Conservation (phyloP, 129 eudicot species). For the Arctium minus region DNA sequence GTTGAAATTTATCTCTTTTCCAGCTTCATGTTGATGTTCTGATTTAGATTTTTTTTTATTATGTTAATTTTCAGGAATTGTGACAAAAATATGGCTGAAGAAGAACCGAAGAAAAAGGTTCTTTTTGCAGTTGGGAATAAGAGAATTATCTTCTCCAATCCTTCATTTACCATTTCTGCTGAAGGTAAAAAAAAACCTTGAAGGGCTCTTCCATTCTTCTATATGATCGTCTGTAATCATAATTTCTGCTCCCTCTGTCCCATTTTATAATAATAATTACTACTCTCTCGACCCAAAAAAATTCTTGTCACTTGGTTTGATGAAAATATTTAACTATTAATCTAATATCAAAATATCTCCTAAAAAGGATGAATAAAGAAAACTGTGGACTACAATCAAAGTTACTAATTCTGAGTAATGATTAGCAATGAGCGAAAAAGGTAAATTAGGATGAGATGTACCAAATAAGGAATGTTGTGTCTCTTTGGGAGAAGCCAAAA, state of each 20-base stretch:
- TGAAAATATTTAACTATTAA: neutral
- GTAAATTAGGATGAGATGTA: neutral
- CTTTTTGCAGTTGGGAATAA: slow-evolving; percentile 46
- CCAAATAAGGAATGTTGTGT: neutral
- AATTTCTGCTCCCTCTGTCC: neutral
- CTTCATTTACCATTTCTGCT: slow-evolving; percentile 53
- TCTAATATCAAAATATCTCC: too few species aligned
- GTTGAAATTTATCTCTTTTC: neutral
- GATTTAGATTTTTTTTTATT: neutral
- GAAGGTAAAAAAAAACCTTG: slow-evolving; percentile 40
- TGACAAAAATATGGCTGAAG: slow-evolving; percentile 38
- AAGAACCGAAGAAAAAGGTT: slow-evolving; percentile 43
- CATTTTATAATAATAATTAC: neutral
- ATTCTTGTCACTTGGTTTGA: neutral
- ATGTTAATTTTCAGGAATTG: slow-evolving; percentile 26
- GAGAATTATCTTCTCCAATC: slow-evolving; percentile 39
- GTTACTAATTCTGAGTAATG: neutral
- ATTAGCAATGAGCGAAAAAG: neutral
- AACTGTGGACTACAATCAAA: neutral
- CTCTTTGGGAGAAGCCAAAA: neutral
- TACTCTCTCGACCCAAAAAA: neutral
- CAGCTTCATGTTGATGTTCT: neutral
- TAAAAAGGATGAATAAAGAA: too few species aligned
- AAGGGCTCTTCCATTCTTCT: neutral
- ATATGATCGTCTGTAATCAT: neutral